Evolutionary conservation across 768 basidiomycete species (phyloP).

Genomic region (Lenzites betulinus): DNA sequence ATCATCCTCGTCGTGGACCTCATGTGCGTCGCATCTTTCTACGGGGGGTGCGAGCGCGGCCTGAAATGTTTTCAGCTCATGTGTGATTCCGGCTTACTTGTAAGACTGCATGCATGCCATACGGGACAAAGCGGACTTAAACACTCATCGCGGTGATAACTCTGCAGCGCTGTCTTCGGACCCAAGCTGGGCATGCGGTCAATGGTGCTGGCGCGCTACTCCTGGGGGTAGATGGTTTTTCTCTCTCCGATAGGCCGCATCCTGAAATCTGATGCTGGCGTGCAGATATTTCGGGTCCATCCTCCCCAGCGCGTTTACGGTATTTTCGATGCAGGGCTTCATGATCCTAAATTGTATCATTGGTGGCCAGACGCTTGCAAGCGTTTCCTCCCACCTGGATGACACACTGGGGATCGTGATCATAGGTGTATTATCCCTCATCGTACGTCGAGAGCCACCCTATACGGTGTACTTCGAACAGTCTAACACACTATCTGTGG

Average conservation of each 20-base stretch:
- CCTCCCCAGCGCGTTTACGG: slow-evolving; percentile 43
- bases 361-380: slow-evolving; percentile 49
- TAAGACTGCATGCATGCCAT: slow-evolving; percentile 23
- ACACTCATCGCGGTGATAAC: neutral
- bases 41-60: neutral
- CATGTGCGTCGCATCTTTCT: slow-evolving; percentile 35
- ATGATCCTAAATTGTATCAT: slow-evolving; percentile 52
- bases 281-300: slow-evolving; percentile 42
- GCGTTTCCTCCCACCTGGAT: slow-evolving; percentile 35
- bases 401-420: slow-evolving; percentile 46
- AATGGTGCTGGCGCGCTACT: slow-evolving; percentile 58
- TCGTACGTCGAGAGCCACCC: slow-evolving; percentile 24
- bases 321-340: slow-evolving; percentile 49
- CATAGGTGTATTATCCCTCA: slow-evolving; percentile 41
- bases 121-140: neutral
- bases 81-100: slow-evolving; percentile 42
- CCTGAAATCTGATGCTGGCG: neutral
- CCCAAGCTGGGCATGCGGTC: slow-evolving; percentile 58
- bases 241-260: neutral
- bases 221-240: slow-evolving; percentile 44
- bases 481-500: neutral
- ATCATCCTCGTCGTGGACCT: slow-evolving; percentile 47
- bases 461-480: neutral
- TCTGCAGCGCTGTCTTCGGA: slow-evolving; percentile 48
- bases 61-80: slow-evolving; percentile 27